Evolutionary conservation across 495 filamentous ascomycete genomes (phyloP).

Genomic region (Physcia stellaris): DNA sequence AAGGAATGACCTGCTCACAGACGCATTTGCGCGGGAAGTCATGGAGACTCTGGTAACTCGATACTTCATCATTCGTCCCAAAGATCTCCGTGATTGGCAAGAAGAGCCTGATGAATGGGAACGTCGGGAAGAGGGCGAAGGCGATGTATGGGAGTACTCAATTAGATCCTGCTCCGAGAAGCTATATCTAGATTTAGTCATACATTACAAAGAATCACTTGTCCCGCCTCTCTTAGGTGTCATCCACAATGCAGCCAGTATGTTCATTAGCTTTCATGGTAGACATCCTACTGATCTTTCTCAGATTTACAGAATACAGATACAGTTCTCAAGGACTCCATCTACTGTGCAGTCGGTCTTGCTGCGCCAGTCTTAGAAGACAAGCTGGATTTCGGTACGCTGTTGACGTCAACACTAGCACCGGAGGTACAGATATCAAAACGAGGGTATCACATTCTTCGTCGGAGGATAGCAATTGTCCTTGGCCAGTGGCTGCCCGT

Average conservation of each 20-base stretch:
- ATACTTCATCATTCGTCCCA: conserved; percentile 76
- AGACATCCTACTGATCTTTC: neutral
- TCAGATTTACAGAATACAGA: conserved; percentile 38
- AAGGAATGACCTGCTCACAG: conserved; percentile 57
- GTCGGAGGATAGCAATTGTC: conserved; percentile 74
- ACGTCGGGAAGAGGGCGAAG: conserved; percentile 60
- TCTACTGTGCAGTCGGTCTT: conserved; percentile 84
- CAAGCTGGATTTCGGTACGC: conserved; percentile 65
- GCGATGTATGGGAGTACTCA: conserved; percentile 75
- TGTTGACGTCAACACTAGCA: conserved; percentile 60
- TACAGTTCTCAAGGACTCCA: conserved; percentile 75
- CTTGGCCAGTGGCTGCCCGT: conserved; percentile 82
- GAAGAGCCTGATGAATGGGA: conserved; percentile 92
- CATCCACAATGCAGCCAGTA: conserved; percentile 59
- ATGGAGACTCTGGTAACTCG: conserved; percentile 72
- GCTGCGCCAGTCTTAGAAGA: conserved; percentile 57
- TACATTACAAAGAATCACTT: conserved; percentile 68
- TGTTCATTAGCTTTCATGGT: conserved; percentile 13
- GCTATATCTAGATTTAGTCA: conserved; percentile 80
- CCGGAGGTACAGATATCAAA: conserved; percentile 65
- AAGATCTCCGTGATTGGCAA: conserved; percentile 80
- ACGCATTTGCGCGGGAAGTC: conserved; percentile 59
- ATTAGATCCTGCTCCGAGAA: conserved; percentile 85
- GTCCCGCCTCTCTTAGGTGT: conserved; percentile 63
- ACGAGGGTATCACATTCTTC: conserved; percentile 71